A percentile compares a stretch with the other conserved stretches of the same genome.
These are phyloP conservation scores for Discostella stelligeroides DNA, from an alignment of 108 stramenopile genomes.

Conservation along the genomic window DNA sequence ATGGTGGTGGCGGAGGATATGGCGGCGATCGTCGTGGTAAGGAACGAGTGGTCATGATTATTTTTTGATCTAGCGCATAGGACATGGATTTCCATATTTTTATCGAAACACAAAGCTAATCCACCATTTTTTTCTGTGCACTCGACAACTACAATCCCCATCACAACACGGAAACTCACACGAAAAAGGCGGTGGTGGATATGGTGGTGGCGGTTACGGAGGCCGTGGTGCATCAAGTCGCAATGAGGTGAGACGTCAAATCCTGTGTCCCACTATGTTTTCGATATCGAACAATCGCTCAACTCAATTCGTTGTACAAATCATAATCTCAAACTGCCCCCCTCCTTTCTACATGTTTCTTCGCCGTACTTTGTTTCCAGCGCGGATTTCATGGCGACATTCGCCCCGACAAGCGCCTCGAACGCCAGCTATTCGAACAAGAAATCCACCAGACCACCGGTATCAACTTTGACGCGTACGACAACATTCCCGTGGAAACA, in stretches of 20 bases:
- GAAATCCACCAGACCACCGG: conserved; percentile 92
- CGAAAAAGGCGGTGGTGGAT: conserved; percentile 44
- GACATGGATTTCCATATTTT: too few relatives aligned
- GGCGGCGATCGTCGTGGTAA: conserved; percentile 42
- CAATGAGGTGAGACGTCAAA: conserved; percentile 47
- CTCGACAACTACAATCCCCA: too few relatives aligned
- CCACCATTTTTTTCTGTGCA: too few relatives aligned
- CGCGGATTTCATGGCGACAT: conserved; percentile 89
- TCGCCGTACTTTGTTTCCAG: not conserved
- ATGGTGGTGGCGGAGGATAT: conserved; percentile 38
- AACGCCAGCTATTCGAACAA: conserved; percentile 72
- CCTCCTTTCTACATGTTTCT: not conserved
- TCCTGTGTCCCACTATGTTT: not conserved
- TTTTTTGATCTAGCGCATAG: not conserved
- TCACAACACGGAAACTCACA: too few relatives aligned
- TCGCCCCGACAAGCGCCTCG: conserved; percentile 73
- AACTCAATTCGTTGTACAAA: not conserved
- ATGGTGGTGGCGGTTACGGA: conserved; percentile 46
- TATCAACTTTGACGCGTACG: conserved; percentile 99
- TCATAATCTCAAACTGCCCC: not conserved
- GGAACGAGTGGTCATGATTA: conserved; percentile 33
- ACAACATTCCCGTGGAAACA: conserved; percentile 97
- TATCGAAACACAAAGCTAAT: too few relatives aligned
- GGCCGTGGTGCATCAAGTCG: conserved; percentile 30
- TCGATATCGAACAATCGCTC: not conserved